Base-by-base conservation (phyloP, 768 basidiomycete genomes). In the Boletus sp. region DNA sequence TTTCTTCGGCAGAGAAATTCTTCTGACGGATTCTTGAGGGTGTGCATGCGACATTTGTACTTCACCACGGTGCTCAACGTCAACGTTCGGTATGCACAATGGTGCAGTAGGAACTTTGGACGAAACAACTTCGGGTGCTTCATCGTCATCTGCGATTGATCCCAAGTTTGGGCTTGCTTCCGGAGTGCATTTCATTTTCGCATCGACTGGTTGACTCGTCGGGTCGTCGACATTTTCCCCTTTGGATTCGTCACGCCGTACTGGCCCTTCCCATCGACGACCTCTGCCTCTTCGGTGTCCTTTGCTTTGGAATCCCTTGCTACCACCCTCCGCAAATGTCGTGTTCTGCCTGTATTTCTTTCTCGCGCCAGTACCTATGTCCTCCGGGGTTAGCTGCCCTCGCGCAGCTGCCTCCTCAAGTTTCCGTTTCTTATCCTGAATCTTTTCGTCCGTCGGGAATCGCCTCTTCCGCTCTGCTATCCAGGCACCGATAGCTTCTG, bases 401-500 rank as follows among this genome's bases (percentile, higher is more conserved):
- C 88, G 80, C n/a, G 83, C 84, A 33, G 82, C 73, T 9, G 93
- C 93, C 58, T 93, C 91, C 56, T 86, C 81, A 23, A 84, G 67
- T 64, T 88, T 92, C 59, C 82, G 78, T 62, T 86, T 87, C 77
- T 95, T 97, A 42, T 96, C 91, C 54, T 81, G 82, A 2, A 91
- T 77, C 25, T 83, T 81, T 45, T 76, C 64, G 30, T 79, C 67
- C 17, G 85, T 89, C 11, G 96, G 96, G 77, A 88, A 98, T 15
- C 88, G 83, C 61, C 82, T 85, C 70, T 84, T 94, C 39, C 96
- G 84, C 64, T 98, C 95, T 14, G 81, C 84, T 45, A 96, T 81
- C 96, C 96, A 98, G 32, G 81, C 83, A 21, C 82, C 83, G 54
- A 98, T 73, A 8, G 85, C 82, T 63, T 93, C 93, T 8, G 88